These are phyloP conservation scores for Colletotrichum liaoningense DNA, from an alignment of 2,329 filamentous ascomycete species.

Conservation along the genomic window DNA sequence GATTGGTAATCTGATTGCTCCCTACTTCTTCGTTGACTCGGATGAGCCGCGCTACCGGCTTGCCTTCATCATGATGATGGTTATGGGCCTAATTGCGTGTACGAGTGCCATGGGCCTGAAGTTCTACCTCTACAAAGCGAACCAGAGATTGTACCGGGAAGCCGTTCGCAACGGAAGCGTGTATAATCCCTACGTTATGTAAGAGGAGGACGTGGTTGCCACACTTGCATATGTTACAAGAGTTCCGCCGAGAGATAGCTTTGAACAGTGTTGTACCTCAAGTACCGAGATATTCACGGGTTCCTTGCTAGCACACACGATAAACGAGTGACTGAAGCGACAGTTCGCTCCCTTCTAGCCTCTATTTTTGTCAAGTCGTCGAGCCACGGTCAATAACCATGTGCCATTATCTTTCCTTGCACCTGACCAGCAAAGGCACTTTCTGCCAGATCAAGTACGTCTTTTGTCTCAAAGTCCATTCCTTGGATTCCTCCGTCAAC, in stretches of 20 bases:
- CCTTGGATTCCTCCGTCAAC: conserved; percentile 44
- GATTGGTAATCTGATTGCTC: conserved; percentile 41
- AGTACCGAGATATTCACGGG: no score
- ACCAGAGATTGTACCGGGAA: conserved; percentile 36
- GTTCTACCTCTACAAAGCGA: conserved; percentile 34
- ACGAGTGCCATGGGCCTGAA: conserved; percentile 33
- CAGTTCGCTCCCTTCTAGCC: not conserved
- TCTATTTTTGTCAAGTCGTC: not conserved
- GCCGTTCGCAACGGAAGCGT: conserved; percentile 33
- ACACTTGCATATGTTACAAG: no score
- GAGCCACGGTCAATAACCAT: not conserved
- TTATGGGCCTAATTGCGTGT: conserved; percentile 23
- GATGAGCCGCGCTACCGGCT: conserved; percentile 40
- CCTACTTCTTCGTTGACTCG: conserved; percentile 41
- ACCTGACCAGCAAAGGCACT: not conserved
- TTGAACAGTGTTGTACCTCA: no score
- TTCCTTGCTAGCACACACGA: no score
- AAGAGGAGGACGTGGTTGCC: not conserved
- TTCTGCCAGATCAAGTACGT: conserved; percentile 53
- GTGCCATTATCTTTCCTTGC: not conserved
- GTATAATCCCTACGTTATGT: conserved; percentile 37
- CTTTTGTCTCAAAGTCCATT: conserved; percentile 52
- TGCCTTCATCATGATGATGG: conserved; percentile 41
- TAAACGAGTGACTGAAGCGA: not conserved
- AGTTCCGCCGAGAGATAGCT: no score